A percentile compares a stretch with the other conserved stretches of the same genome.
phyloP scores from a whole-genome alignment of 371 early-diverging fungal species.

The Mortierella sp. region DNA sequence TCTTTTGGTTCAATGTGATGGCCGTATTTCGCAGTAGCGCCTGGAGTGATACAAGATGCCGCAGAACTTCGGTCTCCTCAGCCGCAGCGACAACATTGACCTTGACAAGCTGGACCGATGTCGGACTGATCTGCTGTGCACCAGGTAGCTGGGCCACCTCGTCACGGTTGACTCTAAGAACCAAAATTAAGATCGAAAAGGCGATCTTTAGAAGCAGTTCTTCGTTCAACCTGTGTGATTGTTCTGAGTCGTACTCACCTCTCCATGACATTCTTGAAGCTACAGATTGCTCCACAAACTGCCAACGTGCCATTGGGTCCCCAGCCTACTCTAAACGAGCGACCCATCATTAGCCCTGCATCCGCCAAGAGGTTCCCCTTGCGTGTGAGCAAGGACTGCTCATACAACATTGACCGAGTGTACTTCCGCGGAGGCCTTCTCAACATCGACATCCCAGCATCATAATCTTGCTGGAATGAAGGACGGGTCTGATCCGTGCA shows the following conservation, averaged over 20 bases:
- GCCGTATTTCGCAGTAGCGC: constrained; percentile 34
- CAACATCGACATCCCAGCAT: constrained; percentile 2
- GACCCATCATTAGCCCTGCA: constrained; percentile 77
- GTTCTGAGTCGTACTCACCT: constrained; percentile 9
- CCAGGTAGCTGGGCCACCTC: too few species aligned
- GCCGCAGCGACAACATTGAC: constrained; percentile 21
- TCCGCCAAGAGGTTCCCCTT: constrained; percentile 60
- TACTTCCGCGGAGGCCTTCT: constrained; percentile 46
- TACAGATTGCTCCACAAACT: constrained; percentile 29
- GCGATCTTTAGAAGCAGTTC: too few species aligned
- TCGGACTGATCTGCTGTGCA: neutral
- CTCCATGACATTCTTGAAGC: constrained; percentile 29
- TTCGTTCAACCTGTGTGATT: too few species aligned
- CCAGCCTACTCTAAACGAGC: constrained; percentile 82
- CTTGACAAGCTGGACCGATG: constrained; percentile 29
- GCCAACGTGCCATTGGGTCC: constrained; percentile 76
- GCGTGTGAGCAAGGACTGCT: constrained; percentile 45
- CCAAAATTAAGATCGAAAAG: too few species aligned
- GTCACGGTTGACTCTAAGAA: too few species aligned
- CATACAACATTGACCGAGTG: constrained; percentile 35
- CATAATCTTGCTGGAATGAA: constrained; percentile 44
- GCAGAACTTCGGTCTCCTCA: constrained; percentile 23
- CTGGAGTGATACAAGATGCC: constrained; percentile 38
- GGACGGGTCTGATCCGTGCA: constrained; percentile 34
- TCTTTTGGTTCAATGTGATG: constrained; percentile 33